Base-by-base conservation (phyloP, 805 yeast genomes). In the Wickerhamiella qilinensis region DNA sequence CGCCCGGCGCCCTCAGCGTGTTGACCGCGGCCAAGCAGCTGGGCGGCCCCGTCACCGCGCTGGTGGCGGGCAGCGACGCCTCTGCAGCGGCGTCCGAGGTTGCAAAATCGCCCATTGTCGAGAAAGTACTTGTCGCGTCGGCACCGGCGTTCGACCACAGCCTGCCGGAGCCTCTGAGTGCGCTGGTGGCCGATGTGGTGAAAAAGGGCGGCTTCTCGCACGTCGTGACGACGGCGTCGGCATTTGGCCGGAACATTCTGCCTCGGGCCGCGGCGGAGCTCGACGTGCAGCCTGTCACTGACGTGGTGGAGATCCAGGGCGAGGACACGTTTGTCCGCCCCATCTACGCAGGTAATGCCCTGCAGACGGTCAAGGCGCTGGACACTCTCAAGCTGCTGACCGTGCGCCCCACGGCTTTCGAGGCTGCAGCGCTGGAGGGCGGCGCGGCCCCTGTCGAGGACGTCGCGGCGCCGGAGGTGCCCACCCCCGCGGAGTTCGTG, bases 321-420 rank as follows among this genome's bases (percentile, higher is more conserved):
- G 66, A 71, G 15, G 71, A 69, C 44, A 79, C 91, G 6, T 91
- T 88, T 59, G 75, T 78, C 29, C 77, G 97, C 58, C 96, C 97
- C 34, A 84, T 88, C 29, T 91, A 82, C 56, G 97, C 98, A 17
- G 98, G 98, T 36, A 91, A 91, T 59, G 93, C 93, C 4, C 64
- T 83, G 42, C 71, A 83, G 30, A 85, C 94, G 2, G 82, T 91
- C 36, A 71, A 75, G 56, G 65, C 83, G 19, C 64, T 56, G 19
- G 95, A 88, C 52, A 56, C 65, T 3, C 64, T 71, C 45, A 68
- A 81, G 38, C 61, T 88, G 43, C 62, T 81, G 11, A 78, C 94
- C n/a, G 74, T 81, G 9, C 74, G 97, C 62, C 66, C 84, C 1
- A 78, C 95, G 12, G 82, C 96, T 0, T 88, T 91, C 52, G 67